Evolutionary conservation across 2,329 filamentous ascomycete genomes (phyloP).

Genomic region (Neonectria ditissima): DNA sequence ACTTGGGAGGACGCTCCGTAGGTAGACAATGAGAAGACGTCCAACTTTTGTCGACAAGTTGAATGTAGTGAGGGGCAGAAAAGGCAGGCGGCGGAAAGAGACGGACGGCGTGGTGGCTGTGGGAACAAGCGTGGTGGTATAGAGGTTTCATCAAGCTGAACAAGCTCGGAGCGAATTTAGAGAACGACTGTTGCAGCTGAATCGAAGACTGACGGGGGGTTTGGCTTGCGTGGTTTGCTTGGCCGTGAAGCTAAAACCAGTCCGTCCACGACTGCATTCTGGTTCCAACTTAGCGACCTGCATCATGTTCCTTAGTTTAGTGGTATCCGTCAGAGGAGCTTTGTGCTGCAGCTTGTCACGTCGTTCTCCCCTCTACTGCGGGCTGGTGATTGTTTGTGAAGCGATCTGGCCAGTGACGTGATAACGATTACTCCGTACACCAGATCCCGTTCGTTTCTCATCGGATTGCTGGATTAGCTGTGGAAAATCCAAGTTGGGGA

Average conservation of each 20-base stretch:
- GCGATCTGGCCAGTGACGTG: background rate
- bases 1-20: too few relatives aligned
- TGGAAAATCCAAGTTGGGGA: background rate
- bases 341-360: background rate
- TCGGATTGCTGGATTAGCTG: background rate
- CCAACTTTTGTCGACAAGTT: conserved; percentile 1
- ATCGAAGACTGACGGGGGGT: conserved; percentile 6
- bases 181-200: conserved; percentile 18
- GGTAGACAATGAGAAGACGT: too few relatives aligned
- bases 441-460: background rate
- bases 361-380: background rate
- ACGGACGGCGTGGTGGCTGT: background rate
- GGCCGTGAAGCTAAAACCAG: conserved; percentile 7
- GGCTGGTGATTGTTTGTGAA: background rate
- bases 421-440: background rate
- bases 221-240: conserved; percentile 9
- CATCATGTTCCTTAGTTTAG: conserved; percentile 7
- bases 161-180: background rate
- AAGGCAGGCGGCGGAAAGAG: background rate
- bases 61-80: background rate
- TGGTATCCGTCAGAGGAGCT: background rate
- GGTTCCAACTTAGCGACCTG: conserved; percentile 12
- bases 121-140: background rate
- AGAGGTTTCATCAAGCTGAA: conserved; percentile 1
- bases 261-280: conserved; percentile 1